phyloP scores from a whole-genome alignment of 2,329 filamentous ascomycete genomes.

The Colletotrichum sp. region DNA sequence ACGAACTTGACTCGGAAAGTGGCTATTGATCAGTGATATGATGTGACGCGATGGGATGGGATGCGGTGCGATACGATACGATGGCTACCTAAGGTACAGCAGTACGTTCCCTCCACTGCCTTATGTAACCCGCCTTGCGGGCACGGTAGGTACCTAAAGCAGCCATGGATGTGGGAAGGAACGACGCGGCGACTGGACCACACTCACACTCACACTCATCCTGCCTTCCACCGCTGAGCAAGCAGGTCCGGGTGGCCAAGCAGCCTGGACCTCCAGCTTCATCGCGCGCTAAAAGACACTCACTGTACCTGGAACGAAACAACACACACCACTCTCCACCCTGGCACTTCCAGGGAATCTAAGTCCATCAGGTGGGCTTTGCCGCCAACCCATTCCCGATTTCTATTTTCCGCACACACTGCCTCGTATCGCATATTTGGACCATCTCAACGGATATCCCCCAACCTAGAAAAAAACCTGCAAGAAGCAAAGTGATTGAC shows the following conservation, averaged over 20 bases:
- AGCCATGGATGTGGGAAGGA: neutral
- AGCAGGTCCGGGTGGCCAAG: neutral
- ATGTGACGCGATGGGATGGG: neutral
- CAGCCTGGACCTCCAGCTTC: neutral
- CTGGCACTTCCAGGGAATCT: neutral
- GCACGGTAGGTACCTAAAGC: neutral
- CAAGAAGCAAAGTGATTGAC: neutral
- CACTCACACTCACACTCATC: no score
- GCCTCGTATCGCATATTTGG: constrained; percentile 10
- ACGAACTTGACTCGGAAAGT: neutral
- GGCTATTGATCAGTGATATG: neutral
- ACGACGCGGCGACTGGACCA: neutral
- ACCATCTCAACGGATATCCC: neutral
- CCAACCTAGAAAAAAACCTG: neutral
- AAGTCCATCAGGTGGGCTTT: neutral
- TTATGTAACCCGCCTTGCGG: neutral
- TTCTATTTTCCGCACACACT: neutral
- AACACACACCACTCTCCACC: constrained; percentile 5
- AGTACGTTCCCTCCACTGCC: neutral
- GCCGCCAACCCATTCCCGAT: neutral
- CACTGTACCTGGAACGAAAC: constrained; percentile 10
- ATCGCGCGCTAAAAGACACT: neutral
- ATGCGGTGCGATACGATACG: neutral
- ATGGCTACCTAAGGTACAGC: neutral
- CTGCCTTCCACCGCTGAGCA: neutral